These are phyloP conservation scores for Calamus simplicifolius DNA, from an alignment of 176 grass and related monocot genomes.

Conservation along the genomic window DNA sequence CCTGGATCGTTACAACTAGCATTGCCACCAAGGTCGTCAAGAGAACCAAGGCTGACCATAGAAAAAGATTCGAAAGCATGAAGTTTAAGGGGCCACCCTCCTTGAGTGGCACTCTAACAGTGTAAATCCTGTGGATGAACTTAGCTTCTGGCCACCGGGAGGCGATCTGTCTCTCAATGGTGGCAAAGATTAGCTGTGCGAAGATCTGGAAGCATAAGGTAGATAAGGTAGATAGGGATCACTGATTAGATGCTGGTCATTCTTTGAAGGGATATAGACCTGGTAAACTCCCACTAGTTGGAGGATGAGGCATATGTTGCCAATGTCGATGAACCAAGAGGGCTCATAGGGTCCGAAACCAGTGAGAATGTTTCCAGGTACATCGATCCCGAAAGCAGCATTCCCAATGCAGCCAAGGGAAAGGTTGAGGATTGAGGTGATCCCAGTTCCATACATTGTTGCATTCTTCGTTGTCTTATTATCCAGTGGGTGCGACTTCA, in stretches of 20 bases:
- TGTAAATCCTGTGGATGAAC: slow-evolving; percentile 55
- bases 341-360: slow-evolving; percentile 41
- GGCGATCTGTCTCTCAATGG: slow-evolving; percentile 32
- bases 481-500: slow-evolving; percentile 55
- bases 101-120: slow-evolving; percentile 30
- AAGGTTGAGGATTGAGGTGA: slow-evolving; percentile 62
- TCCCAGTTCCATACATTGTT: slow-evolving; percentile 52
- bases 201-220: slow-evolving; percentile 32
- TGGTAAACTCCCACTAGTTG: slow-evolving; percentile 76
- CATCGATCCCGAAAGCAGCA: slow-evolving; percentile 49
- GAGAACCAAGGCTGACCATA: slow-evolving; percentile 39
- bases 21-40: slow-evolving; percentile 57
- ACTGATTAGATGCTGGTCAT: too few relatives aligned
- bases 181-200: slow-evolving; percentile 60
- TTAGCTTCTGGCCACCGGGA: slow-evolving; percentile 56
- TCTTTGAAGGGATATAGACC: slow-evolving; percentile 14
- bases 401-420: slow-evolving; percentile 61
- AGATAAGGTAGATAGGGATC: too few relatives aligned
- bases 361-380: slow-evolving; percentile 69
- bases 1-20: too few relatives aligned
- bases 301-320: too few relatives aligned
- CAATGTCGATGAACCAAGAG: slow-evolving; percentile 63
- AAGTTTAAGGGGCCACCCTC: slow-evolving; percentile 33
- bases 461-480: slow-evolving; percentile 77
- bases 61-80: slow-evolving; percentile 35